These are phyloP conservation scores for Amanita muscaria DNA, from an alignment of 768 basidiomycete genomes.

Conservation along the genomic window DNA sequence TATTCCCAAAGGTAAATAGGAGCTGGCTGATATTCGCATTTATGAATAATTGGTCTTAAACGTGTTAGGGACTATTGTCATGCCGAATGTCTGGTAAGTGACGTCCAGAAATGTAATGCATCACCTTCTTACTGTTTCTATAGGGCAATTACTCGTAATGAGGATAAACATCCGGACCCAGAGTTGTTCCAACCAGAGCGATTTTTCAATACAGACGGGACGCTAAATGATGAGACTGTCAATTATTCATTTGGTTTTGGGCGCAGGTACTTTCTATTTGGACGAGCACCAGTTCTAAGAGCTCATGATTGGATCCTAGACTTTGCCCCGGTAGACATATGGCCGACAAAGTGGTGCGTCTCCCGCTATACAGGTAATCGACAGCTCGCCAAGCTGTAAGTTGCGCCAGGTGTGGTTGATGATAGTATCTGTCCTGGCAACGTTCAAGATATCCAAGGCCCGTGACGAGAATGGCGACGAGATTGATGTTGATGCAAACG, in stretches of 20 bases:
- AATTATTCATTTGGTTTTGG: conserved; percentile 21
- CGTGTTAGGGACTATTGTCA: conserved; percentile 7
- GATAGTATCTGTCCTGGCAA: too few relatives aligned
- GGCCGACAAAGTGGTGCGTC: conserved; percentile 4
- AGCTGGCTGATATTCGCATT: too few relatives aligned
- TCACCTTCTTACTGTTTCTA: neutral
- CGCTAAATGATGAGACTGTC: conserved; percentile 9
- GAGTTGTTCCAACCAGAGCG: neutral
- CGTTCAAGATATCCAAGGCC: conserved; percentile 20
- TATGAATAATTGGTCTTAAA: neutral
- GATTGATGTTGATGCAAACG: conserved; percentile 22
- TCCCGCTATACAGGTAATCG: conserved; percentile 20
- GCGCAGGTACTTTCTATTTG: conserved; percentile 8
- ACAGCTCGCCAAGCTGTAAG: conserved; percentile 14
- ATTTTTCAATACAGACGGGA: neutral
- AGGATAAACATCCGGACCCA: conserved; percentile 11
- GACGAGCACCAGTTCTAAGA: conserved; percentile 6
- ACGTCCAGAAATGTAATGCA: neutral
- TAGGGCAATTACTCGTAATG: conserved; percentile 12
- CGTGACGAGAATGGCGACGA: conserved; percentile 18
- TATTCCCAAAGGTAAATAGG: conserved; percentile 18
- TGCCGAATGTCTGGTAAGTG: conserved; percentile 4
- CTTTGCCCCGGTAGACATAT: neutral
- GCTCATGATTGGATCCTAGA: neutral
- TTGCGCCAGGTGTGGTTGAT: conserved; percentile 20